A percentile compares a stretch with the other conserved stretches of the same genome.
Evolutionary conservation across 257 asterid genomes (phyloP).

Genomic region (Nicotiana sylvestris): DNA sequence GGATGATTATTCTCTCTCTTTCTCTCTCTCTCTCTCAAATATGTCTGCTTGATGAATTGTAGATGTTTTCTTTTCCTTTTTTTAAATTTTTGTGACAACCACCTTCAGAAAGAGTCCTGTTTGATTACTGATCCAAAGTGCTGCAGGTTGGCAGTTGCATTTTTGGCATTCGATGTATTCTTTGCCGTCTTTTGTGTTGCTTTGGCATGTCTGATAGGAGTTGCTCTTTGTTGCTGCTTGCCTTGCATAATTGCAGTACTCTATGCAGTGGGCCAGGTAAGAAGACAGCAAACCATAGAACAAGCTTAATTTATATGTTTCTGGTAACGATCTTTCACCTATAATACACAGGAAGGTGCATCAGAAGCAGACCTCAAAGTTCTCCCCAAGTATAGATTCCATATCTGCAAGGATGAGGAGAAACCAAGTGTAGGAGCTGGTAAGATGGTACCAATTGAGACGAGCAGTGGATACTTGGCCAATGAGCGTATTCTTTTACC

Average conservation of each 20-base stretch:
- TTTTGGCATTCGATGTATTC: slow-evolving; percentile 96
- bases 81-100: not conserved
- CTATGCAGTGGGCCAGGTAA: slow-evolving; percentile 97
- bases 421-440: slow-evolving; percentile 55
- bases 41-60: not conserved
- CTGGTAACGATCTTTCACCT: not conserved
- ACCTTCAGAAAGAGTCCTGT: slow-evolving; percentile 11
- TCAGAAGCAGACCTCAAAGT: slow-evolving; percentile 84
- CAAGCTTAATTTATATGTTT: not conserved
- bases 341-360: slow-evolving; percentile 78
- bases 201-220: slow-evolving; percentile 87
- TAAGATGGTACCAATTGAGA: slow-evolving; percentile 71
- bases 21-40: not conserved
- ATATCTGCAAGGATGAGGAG: slow-evolving; percentile 54
- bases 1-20: not conserved
- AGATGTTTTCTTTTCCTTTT: not conserved
- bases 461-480: slow-evolving; percentile 55
- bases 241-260: slow-evolving; percentile 98
- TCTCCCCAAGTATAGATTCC: slow-evolving; percentile 79
- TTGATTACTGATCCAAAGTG: slow-evolving; percentile 28
- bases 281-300: not conserved
- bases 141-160: slow-evolving; percentile 95
- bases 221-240: slow-evolving; percentile 96
- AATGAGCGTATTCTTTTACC: slow-evolving; percentile 67
- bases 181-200: slow-evolving; percentile 95